phyloP scores from a whole-genome alignment of 768 basidiomycete species.

The Xerocomellus dryophilus region DNA sequence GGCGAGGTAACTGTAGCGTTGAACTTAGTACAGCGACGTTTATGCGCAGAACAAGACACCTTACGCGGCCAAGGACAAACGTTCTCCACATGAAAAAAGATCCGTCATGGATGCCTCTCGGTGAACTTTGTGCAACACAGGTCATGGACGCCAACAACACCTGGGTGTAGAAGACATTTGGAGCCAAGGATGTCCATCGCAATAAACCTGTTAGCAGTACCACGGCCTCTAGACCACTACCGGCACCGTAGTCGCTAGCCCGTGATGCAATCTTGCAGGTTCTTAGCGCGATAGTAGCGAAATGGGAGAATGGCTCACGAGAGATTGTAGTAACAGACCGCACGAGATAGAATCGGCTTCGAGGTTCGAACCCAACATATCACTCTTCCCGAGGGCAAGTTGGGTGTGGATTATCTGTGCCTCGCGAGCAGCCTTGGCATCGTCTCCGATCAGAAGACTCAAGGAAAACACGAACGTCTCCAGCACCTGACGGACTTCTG shows the following conservation, averaged over 20 bases:
- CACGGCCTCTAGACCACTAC: slow-evolving; percentile 50
- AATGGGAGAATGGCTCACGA: slow-evolving; percentile 41
- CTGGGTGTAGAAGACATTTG: slow-evolving; percentile 65
- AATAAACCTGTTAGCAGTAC: slow-evolving; percentile 54
- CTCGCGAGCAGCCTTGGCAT: slow-evolving; percentile 66
- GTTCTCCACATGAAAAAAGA: slow-evolving; percentile 57
- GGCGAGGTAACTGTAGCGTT: slow-evolving; percentile 52
- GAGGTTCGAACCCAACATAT: slow-evolving; percentile 54
- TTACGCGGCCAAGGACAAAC: slow-evolving; percentile 70
- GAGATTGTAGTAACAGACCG: slow-evolving; percentile 55
- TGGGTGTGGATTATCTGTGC: slow-evolving; percentile 72
- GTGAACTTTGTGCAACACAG: slow-evolving; percentile 53
- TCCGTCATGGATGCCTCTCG: slow-evolving; percentile 31
- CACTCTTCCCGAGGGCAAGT: slow-evolving; percentile 53
- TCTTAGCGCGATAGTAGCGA: background rate
- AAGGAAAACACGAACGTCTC: slow-evolving; percentile 60
- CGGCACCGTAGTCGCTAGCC: slow-evolving; percentile 61
- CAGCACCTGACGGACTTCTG: slow-evolving; percentile 52
- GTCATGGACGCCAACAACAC: slow-evolving; percentile 60
- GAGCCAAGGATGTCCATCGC: slow-evolving; percentile 62
- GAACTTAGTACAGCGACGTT: background rate
- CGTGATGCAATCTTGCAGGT: slow-evolving; percentile 51
- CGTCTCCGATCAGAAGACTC: slow-evolving; percentile 62
- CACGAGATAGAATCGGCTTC: slow-evolving; percentile 66
- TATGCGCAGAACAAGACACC: slow-evolving; percentile 21